Evolutionary conservation across 768 basidiomycete genomes (phyloP).

Genomic region (Baorangia bicolor): DNA sequence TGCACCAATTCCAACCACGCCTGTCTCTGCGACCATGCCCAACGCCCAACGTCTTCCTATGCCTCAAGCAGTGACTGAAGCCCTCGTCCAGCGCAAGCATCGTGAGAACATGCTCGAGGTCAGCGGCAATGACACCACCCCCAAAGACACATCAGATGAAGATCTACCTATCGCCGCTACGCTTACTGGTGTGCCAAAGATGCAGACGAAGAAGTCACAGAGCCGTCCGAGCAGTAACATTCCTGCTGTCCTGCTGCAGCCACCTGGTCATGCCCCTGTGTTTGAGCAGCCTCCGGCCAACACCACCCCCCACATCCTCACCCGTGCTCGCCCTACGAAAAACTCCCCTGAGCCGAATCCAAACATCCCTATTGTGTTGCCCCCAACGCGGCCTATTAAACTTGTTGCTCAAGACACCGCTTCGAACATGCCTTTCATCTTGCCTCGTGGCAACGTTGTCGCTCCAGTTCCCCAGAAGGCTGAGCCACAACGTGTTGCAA

Average conservation of each 20-base stretch:
- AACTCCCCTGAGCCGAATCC: constrained; percentile 20
- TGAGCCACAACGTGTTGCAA: constrained; percentile 55
- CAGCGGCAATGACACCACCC: constrained; percentile 31
- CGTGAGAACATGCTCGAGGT: constrained; percentile 67
- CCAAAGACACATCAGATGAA: constrained; percentile 36
- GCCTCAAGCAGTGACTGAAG: constrained; percentile 72
- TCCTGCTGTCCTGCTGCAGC: constrained; percentile 30
- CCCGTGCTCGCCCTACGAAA: constrained; percentile 21
- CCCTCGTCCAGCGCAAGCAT: constrained; percentile 65
- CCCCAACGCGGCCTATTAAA: constrained; percentile 35
- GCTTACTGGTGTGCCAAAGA: constrained; percentile 8
- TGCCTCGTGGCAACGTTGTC: constrained; percentile 45
- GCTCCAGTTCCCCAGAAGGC: constrained; percentile 49
- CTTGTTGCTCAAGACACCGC: constrained; percentile 28
- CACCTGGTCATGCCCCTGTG: constrained; percentile 31
- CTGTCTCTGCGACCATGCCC: constrained; percentile 36
- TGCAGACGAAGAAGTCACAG: constrained; percentile 22
- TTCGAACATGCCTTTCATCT: constrained; percentile 41
- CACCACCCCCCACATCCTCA: constrained; percentile 22
- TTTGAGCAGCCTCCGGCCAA: constrained; percentile 23
- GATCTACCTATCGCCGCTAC: constrained; percentile 33
- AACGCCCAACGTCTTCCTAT: constrained; percentile 49
- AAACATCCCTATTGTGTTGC: constrained; percentile 33
- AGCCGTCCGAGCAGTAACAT: constrained; percentile 20
- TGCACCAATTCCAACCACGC: constrained; percentile 70